phyloP scores from a whole-genome alignment of 2,329 filamentous ascomycete genomes.

The Gyromitra esculenta region DNA sequence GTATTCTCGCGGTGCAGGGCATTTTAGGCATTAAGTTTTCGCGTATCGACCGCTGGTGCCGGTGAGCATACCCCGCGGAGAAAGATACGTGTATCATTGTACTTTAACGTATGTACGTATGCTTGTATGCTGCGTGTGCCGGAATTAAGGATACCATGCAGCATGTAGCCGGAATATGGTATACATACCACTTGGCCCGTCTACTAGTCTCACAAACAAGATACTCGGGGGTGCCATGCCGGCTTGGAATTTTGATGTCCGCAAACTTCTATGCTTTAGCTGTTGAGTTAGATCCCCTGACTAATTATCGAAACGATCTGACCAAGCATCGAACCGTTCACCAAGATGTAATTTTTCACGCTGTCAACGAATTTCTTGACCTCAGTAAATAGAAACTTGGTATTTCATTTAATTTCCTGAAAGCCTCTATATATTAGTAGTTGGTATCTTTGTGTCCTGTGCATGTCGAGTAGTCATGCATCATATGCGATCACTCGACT shows the following conservation, averaged over 20 bases:
- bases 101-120: neutral
- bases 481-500: neutral
- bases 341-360: neutral
- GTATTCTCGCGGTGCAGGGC: neutral
- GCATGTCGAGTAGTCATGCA: neutral
- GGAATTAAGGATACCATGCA: slow-evolving; percentile 30
- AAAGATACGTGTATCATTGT: neutral
- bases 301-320: slow-evolving; percentile 7
- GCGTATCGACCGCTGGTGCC: slow-evolving; percentile 4
- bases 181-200: slow-evolving; percentile 5
- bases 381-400: neutral
- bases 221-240: neutral
- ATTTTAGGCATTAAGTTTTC: neutral
- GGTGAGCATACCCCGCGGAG: slow-evolving; percentile 13
- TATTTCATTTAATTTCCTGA: neutral
- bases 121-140: neutral
- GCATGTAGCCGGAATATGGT: slow-evolving; percentile 11
- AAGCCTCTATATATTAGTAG: neutral
- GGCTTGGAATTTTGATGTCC: neutral
- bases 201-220: slow-evolving; percentile 11
- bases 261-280: neutral
- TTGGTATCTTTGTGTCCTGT: neutral
- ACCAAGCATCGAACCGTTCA: neutral
- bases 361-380: neutral
- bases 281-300: neutral